phyloP scores from a whole-genome alignment of 2,329 filamentous ascomycete species.

The Cercospora sp. region DNA sequence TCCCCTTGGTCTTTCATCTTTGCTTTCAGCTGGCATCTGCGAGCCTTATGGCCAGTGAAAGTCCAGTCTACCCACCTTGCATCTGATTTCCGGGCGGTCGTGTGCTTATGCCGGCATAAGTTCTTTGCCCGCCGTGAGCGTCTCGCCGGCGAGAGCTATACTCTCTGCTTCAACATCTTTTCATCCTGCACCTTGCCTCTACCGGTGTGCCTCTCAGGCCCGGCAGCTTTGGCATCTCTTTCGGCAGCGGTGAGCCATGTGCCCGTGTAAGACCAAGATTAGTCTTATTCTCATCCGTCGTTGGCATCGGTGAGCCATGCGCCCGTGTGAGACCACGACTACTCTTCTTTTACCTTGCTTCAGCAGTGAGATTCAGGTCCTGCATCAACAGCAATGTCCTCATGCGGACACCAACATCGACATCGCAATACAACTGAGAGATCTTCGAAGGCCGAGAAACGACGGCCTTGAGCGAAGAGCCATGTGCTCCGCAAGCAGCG shows the following conservation, averaged over 20 bases:
- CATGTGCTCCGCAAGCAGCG: neutral
- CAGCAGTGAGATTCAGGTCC: neutral
- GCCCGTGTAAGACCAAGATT: constrained; percentile 1
- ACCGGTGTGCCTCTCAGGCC: neutral
- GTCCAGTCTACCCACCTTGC: neutral
- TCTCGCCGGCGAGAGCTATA: neutral
- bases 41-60: constrained; percentile 10
- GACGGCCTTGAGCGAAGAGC: neutral
- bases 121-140: constrained; percentile 2
- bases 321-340: neutral
- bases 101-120: constrained; percentile 12
- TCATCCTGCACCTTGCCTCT: neutral
- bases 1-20: neutral
- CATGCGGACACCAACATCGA: neutral
- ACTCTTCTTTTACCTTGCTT: neutral
- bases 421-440: neutral
- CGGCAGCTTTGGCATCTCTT: neutral
- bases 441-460: neutral
- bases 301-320: neutral
- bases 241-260: constrained; percentile 2
- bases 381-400: neutral
- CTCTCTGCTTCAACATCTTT: neutral
- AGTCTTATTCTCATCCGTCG: neutral
- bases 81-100: neutral
- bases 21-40: constrained; percentile 6